These are phyloP conservation scores for Panaeolus cyanescens DNA, from an alignment of 768 basidiomycete species.

Conservation along the genomic window DNA sequence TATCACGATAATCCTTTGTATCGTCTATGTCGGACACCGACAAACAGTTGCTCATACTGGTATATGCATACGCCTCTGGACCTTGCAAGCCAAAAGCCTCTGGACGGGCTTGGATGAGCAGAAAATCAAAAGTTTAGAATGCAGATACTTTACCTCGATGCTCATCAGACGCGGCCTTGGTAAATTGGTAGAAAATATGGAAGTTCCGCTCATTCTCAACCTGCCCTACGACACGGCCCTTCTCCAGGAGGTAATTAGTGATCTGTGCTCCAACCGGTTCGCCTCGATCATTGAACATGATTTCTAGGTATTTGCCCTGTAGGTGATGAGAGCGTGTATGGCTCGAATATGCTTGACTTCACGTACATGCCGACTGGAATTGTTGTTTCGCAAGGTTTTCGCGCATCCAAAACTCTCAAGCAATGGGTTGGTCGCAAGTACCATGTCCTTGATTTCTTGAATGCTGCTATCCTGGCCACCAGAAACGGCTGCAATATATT, in stretches of 20 bases:
- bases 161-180: slow-evolving; percentile 87
- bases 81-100: slow-evolving; percentile 95
- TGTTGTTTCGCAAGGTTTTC: slow-evolving; percentile 98
- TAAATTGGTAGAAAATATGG: slow-evolving; percentile 99
- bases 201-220: slow-evolving; percentile 96
- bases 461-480: slow-evolving; percentile 88
- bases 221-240: slow-evolving; percentile 95
- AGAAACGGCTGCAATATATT: slow-evolving; percentile 97
- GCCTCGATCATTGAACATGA: slow-evolving; percentile 94
- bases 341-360: neutral
- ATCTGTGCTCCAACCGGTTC: slow-evolving; percentile 98
- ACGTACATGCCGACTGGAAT: slow-evolving; percentile 95
- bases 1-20: slow-evolving; percentile 82
- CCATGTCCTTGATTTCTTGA: slow-evolving; percentile 99
- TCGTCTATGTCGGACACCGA: slow-evolving; percentile 93
- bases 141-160: slow-evolving; percentile 70
- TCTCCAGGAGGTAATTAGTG: slow-evolving; percentile 97
- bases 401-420: slow-evolving; percentile 99
- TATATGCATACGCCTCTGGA: slow-evolving; percentile 94
- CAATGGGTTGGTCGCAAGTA: slow-evolving; percentile 95
- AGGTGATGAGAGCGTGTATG: slow-evolving; percentile 18
- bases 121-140: neutral
- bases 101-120: slow-evolving; percentile 33
- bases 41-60: slow-evolving; percentile 88
- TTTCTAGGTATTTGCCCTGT: slow-evolving; percentile 98